A percentile compares a stretch with the other conserved stretches of the same genome.
Evolutionary conservation across 2,329 filamentous ascomycete species (phyloP).

Genomic region (Aureobasidium sp.): DNA sequence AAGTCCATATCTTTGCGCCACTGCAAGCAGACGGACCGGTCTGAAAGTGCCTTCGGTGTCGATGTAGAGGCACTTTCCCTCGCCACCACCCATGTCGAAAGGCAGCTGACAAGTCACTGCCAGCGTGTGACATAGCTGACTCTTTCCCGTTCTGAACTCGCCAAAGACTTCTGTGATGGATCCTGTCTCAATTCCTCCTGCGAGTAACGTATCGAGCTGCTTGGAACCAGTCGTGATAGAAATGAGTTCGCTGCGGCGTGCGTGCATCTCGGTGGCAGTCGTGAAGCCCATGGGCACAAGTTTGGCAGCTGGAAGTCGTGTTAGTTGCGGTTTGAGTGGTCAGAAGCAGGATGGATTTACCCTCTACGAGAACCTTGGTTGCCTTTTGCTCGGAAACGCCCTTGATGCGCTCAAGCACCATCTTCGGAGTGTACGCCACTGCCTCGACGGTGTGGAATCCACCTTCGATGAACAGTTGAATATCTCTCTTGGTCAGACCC

Average conservation of each 20-base stretch:
- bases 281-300: constrained; percentile 98
- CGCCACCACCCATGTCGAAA: constrained; percentile 97
- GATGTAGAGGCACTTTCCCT: constrained; percentile 97
- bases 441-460: constrained; percentile 94
- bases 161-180: constrained; percentile 98
- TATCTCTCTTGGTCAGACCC: constrained; percentile 88
- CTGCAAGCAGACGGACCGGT: constrained; percentile 79
- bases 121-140: constrained; percentile 96
- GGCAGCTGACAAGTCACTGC: constrained; percentile 95
- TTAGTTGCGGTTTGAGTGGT: constrained; percentile 10
- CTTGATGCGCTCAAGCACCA: constrained; percentile 87
- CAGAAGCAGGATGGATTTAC: constrained; percentile 40
- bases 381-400: constrained; percentile 97
- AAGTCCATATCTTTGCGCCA: constrained; percentile 88
- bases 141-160: constrained; percentile 96
- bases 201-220: constrained; percentile 87
- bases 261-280: constrained; percentile 98
- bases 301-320: constrained; percentile 61
- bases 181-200: constrained; percentile 90
- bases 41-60: constrained; percentile 96
- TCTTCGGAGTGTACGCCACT: constrained; percentile 78
- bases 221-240: constrained; percentile 98
- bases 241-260: constrained; percentile 89
- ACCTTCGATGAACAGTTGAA: constrained; percentile 83
- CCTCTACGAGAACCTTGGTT: constrained; percentile 80